Conservation (phyloP, 1,139 yeast genomes). For the Pichia sp. region DNA sequence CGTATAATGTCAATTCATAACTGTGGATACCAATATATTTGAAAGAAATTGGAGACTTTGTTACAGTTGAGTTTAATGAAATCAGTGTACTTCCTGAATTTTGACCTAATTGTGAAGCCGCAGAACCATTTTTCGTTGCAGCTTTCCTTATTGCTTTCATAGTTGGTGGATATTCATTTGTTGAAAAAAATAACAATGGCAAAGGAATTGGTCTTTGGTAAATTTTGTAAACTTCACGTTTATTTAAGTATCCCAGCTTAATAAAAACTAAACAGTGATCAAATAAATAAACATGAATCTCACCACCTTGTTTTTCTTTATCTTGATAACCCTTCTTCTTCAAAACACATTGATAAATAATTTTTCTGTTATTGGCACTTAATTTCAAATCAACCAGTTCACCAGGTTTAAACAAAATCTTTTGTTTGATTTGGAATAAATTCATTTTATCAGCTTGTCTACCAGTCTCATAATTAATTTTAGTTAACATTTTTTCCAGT, state of each 20-base stretch:
- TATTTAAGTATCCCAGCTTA: constrained; percentile 79
- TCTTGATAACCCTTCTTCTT: constrained; percentile 67
- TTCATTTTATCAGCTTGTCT: constrained; percentile 91
- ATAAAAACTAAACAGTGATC: constrained; percentile 86
- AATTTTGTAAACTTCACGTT: constrained; percentile 86
- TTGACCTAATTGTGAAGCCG: constrained; percentile 22
- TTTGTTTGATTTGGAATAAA: constrained; percentile 77
- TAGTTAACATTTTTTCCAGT: constrained; percentile 66
- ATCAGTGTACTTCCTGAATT: constrained; percentile 15
- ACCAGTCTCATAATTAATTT: constrained; percentile 88
- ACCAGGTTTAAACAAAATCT: constrained; percentile 66
- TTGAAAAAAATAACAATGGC: constrained; percentile 69
- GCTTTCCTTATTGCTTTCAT: constrained; percentile 42
- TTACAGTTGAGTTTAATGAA: constrained; percentile 22
- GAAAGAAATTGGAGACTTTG: constrained; percentile 35
- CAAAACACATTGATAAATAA: constrained; percentile 71
- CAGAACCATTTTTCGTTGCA: constrained; percentile 30
- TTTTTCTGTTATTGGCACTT: constrained; percentile 71
- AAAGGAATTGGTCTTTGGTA: constrained; percentile 90
- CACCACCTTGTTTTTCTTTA: constrained; percentile 68
- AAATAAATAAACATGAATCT: constrained; percentile 69
- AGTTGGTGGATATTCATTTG: constrained; percentile 72
- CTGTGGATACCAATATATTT: constrained; percentile 56
- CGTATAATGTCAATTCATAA: constrained; percentile 62
- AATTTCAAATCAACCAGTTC: constrained; percentile 84